Evolutionary conservation across 1,139 yeast species (phyloP).

Genomic region (Hyphopichia wangnamkhiaoensis): DNA sequence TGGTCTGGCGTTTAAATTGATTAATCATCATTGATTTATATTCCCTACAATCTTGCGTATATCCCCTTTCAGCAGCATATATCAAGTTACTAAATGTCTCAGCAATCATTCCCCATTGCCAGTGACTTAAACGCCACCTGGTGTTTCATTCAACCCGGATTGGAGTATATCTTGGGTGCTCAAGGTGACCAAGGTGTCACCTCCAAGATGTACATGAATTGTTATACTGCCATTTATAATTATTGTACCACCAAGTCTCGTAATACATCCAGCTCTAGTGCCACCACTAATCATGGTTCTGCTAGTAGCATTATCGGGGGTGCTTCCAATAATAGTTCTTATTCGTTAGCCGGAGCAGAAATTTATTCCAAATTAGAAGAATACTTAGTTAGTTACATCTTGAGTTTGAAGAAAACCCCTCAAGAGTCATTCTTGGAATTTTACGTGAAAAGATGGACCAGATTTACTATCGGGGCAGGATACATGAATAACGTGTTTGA

Average conservation of each 20-base stretch:
- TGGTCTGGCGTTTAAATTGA: too few species aligned
- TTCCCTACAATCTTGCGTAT: too few species aligned
- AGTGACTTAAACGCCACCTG: slow-evolving; percentile 71
- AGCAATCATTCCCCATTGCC: slow-evolving; percentile 23
- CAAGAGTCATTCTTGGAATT: slow-evolving; percentile 77
- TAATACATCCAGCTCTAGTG: slow-evolving; percentile 11
- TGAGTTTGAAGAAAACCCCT: slow-evolving; percentile 46
- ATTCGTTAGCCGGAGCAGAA: slow-evolving; percentile 79
- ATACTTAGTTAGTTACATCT: slow-evolving; percentile 66
- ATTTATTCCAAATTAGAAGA: slow-evolving; percentile 71
- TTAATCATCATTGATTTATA: too few species aligned
- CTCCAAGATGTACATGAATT: slow-evolving; percentile 70
- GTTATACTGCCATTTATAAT: slow-evolving; percentile 87
- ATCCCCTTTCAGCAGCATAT: too few species aligned
- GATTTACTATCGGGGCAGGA: slow-evolving; percentile 90
- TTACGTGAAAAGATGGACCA: slow-evolving; percentile 85
- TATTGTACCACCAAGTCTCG: slow-evolving; percentile 86
- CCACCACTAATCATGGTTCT: slow-evolving; percentile 5
- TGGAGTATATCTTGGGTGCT: slow-evolving; percentile 68
- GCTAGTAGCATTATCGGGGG: slow-evolving; percentile 1
- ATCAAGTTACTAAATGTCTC: too few species aligned
- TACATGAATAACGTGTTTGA: slow-evolving; percentile 92
- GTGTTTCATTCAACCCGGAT: slow-evolving; percentile 74
- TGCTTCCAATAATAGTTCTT: slow-evolving; percentile 34
- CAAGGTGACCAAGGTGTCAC: slow-evolving; percentile 65